Conservation (phyloP, 768 basidiomycete species). For the Leccinum olivaceopallidum region DNA sequence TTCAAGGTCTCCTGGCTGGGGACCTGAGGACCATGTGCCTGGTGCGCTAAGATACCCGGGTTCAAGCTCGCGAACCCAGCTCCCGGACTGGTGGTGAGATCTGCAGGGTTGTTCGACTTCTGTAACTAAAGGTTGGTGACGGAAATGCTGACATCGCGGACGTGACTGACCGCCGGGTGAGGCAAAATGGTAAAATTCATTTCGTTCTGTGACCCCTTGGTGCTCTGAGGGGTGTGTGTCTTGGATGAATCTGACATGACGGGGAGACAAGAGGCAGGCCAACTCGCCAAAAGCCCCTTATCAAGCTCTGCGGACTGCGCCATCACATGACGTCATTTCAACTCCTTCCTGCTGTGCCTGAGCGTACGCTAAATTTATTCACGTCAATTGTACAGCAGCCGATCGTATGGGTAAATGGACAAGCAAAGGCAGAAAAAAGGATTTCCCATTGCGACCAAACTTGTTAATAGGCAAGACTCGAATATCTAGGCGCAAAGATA, state of each 20-base stretch:
- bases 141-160: neutral
- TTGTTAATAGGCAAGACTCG: constrained; percentile 4
- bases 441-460: neutral
- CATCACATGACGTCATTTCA: constrained; percentile 20
- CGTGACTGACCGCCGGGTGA: constrained; percentile 55
- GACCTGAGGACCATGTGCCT: constrained; percentile 52
- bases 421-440: constrained; percentile 10
- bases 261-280: neutral
- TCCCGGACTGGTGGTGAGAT: constrained; percentile 39
- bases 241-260: constrained; percentile 21
- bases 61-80: constrained; percentile 38
- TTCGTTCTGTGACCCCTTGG: constrained; percentile 27
- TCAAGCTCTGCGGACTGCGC: constrained; percentile 2
- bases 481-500: constrained; percentile 4
- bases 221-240: neutral
- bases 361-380: neutral
- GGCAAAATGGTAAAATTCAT: constrained; percentile 54
- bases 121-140: constrained; percentile 19
- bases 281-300: constrained; percentile 2
- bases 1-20: constrained; percentile 46
- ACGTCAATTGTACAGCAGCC: constrained; percentile 1
- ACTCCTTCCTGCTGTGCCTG: neutral
- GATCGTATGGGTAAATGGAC: constrained; percentile 3
- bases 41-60: constrained; percentile 44
- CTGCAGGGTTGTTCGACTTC: constrained; percentile 63